Base-by-base conservation (phyloP, 2,329 filamentous ascomycete species). In the Aureobasidium sp. region DNA sequence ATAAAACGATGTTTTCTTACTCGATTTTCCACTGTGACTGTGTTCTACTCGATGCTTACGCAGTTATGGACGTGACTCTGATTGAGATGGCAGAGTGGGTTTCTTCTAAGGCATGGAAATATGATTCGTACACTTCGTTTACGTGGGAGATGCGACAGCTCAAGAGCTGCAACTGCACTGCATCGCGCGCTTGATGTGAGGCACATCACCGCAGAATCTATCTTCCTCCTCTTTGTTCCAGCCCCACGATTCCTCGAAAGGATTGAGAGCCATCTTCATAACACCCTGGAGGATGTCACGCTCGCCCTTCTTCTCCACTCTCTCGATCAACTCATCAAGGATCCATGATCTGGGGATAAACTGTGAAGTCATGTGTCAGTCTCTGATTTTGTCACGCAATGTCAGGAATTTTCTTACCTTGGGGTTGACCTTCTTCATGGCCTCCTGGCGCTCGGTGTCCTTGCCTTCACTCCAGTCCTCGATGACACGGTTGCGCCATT, bases 341-440 rank as follows among this genome's bases (percentile, higher is more conserved):
- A 99, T 84, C 92, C 93, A 99, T 21, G 89, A 87, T 50, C 91
- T 84, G 0, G 94, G 91, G 0, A 97, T 80, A 69, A 99, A 99
- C 77, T 83, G 60, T 59, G 39, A 37, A 16, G 1, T 5, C 2
- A 21, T 2, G 4, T 37, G 45, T 54, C 13, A 39, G 37, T n/a
- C 11, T 34, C 30, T 25, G 2, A n/a, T n/a, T 5, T 25, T 47
- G 9, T 48, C 45, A 34, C 27, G 25, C 41, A 37, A 32, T 21
- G 30, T 6, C 3, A 15, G 10, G 42, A 42, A 39, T 3, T 13
- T 61, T 49, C 71, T 66, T 71, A 82, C 81, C 62, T 90, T 96
- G 2, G 94, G 94, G 71, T 99, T 99, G 27, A 92, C 88, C 30
- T 77, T 79, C 76, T 89, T 90, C 94, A 97, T 97, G 13, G 83